Percentiles rank a stretch among this genome's conserved stretches.
phyloP scores from a whole-genome alignment of 371 early-diverging fungal species.

The Rhizopus microsporus region DNA sequence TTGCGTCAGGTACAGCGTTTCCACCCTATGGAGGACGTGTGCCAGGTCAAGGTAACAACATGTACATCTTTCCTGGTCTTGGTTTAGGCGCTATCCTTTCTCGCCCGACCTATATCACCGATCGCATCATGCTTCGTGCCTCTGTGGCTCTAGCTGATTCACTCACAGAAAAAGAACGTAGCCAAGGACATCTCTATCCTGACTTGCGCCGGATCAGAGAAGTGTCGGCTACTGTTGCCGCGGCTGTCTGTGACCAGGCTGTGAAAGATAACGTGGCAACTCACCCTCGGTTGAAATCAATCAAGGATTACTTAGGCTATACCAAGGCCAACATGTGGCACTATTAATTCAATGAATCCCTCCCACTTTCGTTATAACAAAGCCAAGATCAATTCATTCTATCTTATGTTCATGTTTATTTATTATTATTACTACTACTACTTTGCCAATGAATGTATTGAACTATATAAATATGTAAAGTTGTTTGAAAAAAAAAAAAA shows the following conservation, averaged over 20 bases:
- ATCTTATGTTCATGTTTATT: too few species aligned
- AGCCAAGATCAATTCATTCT: too few species aligned
- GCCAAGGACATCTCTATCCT: slow-evolving; percentile 61
- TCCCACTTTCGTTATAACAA: too few species aligned
- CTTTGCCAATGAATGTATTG: too few species aligned
- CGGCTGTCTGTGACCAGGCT: slow-evolving; percentile 62
- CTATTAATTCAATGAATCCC: too few species aligned
- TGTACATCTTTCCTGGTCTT: slow-evolving; percentile 63
- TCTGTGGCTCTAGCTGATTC: slow-evolving; percentile 60
- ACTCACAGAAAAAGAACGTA: slow-evolving; percentile 57
- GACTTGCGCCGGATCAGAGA: slow-evolving; percentile 54
- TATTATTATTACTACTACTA: too few species aligned
- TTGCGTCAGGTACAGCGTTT: slow-evolving; percentile 66
- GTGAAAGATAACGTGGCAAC: slow-evolving; percentile 57
- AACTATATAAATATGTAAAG: too few species aligned
- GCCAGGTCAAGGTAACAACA: slow-evolving; percentile 62
- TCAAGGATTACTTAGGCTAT: too few species aligned
- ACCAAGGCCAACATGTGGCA: too few species aligned
- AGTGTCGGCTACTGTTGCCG: slow-evolving; percentile 55
- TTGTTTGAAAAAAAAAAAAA: too few species aligned
- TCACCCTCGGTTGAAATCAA: too few species aligned
- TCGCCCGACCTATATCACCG: slow-evolving; percentile 51
- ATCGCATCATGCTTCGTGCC: slow-evolving; percentile 62
- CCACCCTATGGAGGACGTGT: slow-evolving; percentile 53
- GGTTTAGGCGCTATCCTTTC: slow-evolving; percentile 62